phyloP scores from a whole-genome alignment of 1,284 basidiomycete species.

The Ustilago loliicola region DNA sequence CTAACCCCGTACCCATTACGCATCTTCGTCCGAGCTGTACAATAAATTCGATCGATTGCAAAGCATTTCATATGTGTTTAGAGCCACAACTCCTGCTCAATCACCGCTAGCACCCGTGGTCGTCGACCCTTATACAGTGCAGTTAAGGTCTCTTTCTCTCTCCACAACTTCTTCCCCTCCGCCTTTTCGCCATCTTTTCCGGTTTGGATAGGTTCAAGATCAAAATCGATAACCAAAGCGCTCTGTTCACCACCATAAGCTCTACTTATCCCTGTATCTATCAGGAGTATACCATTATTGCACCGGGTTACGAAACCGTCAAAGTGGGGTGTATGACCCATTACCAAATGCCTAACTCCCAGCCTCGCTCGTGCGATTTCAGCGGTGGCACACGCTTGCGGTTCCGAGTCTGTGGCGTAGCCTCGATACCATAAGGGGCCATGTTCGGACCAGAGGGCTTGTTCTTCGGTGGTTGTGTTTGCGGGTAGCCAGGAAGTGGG shows the following conservation, averaged over 20 bases:
- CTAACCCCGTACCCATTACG: constrained; percentile 26
- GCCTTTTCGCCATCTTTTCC: neutral
- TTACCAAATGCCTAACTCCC: constrained; percentile 48
- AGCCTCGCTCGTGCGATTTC: constrained; percentile 22
- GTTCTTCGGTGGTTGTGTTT: constrained; percentile 50
- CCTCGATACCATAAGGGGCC: constrained; percentile 69
- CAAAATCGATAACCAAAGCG: constrained; percentile 62
- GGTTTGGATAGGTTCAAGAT: constrained; percentile 29
- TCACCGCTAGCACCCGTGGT: constrained; percentile 36
- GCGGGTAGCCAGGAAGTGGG: constrained; percentile 36
- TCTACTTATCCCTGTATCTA: constrained; percentile 67
- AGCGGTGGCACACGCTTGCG: constrained; percentile 48
- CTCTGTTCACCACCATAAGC: constrained; percentile 67
- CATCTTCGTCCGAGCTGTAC: constrained; percentile 3
- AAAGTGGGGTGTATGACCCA: constrained; percentile 68
- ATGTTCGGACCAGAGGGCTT: constrained; percentile 44
- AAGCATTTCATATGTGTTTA: constrained; percentile 1
- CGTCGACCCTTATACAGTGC: constrained; percentile 46
- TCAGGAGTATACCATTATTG: constrained; percentile 52
- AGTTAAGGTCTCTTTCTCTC: constrained; percentile 39
- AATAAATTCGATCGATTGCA: neutral
- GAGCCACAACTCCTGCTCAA: constrained; percentile 18
- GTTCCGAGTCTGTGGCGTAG: constrained; percentile 54
- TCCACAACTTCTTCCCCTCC: constrained; percentile 28
- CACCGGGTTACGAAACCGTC: constrained; percentile 64